Evolutionary conservation across 257 asterid species (phyloP), one percentile per base, ranked within the genome.

Genomic region (Coffea eugenioides): DNA sequence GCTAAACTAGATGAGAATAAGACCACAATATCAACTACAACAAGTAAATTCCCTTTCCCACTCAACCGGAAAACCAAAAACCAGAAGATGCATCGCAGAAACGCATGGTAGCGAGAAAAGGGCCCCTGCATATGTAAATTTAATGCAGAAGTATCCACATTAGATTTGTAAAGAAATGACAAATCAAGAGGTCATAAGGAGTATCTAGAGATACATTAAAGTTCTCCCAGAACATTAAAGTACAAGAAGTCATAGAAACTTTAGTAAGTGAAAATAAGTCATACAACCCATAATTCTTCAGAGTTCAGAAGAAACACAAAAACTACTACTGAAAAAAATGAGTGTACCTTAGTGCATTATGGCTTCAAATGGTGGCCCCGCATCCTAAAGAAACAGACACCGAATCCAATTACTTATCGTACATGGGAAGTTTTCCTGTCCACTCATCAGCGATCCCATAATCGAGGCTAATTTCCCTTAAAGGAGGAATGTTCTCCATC

Each of bases 401-500:
- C 77, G 77, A 84, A 78, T 64, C 82, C 59, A 45, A 61, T 8
- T 34, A 82, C 70, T 81, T 83, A 81, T 91, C 82, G 84, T 97
- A 92, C 74, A 95, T 88, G 54, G 97, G 89, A 83, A 95, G 95
- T 79, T 95, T 91, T 74, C 89, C 97, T n/a, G 83, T 83, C 77
- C 76, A 83, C 61, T 93, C 98, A 83, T 91, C 97, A n/a, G 89
- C 91, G 65, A 93, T 89, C 31, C 98, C 98, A 85, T 95, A 93
- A 84, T 95, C 98, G 69, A 95, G 82, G 78, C 94, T 89, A 69
- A 95, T 89, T 87, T 92, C 98, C 85, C 91, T 85, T 88, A 93
- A 54, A 31, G 99, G 99, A 80, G 99, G 96, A 69, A 95, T 92
- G 82, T 92, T 92, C 88, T 95, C 99, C 89, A 87, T 82, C 15